Evolutionary conservation across 2,329 filamentous ascomycete genomes (phyloP).

Genomic region (Paecilomyces fulvus): DNA sequence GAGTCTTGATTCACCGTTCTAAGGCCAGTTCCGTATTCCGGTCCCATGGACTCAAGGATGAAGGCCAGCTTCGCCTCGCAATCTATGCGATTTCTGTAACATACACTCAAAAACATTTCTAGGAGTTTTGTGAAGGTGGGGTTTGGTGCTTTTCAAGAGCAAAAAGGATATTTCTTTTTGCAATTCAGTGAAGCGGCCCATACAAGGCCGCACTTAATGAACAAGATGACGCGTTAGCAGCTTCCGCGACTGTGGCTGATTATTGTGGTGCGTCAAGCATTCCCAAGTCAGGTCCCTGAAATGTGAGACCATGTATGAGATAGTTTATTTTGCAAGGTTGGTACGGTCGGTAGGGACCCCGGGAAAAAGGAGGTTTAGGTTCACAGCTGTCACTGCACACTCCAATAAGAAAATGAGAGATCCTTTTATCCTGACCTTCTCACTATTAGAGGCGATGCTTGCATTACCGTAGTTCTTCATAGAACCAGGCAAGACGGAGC

Average conservation of each 20-base stretch:
- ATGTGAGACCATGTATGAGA: not conserved
- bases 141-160: not conserved
- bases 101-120: not conserved
- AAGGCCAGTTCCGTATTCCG: not conserved
- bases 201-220: not conserved
- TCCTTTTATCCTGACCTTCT: not conserved
- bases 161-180: not conserved
- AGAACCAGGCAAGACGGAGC: not conserved
- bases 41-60: not conserved
- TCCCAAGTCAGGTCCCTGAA: not conserved
- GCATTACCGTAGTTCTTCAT: not conserved
- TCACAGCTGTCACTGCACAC: not conserved
- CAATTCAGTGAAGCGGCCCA: not conserved
- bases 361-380: not conserved
- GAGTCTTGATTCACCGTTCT: not conserved
- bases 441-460: no score
- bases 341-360: not conserved
- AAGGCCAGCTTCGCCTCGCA: not conserved
- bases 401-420: not conserved
- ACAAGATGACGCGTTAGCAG: not conserved
- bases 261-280: not conserved
- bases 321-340: not conserved
- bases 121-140: not conserved
- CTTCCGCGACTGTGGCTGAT: not conserved
- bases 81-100: not conserved